Percentiles rank a stretch among this genome's conserved stretches.
phyloP scores from a whole-genome alignment of 345 rosid genomes.

The Populus euphratica region DNA sequence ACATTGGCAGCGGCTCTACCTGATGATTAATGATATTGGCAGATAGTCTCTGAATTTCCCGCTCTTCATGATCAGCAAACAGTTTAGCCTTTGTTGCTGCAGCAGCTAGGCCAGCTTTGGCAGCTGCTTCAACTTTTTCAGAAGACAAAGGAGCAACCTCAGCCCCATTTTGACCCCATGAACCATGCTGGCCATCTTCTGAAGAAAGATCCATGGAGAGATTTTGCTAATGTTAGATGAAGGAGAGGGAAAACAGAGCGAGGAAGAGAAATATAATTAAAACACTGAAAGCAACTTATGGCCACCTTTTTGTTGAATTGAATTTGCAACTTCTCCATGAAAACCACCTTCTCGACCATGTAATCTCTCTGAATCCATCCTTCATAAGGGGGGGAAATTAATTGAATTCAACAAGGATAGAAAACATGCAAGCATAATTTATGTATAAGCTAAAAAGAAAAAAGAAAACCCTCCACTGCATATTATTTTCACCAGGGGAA shows the following conservation, averaged over 20 bases:
- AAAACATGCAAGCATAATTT: not conserved
- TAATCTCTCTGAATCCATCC: constrained; percentile 53
- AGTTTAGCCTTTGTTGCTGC: constrained; percentile 94
- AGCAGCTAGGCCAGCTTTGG: constrained; percentile 85
- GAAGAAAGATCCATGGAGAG: constrained; percentile 20
- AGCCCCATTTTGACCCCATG: constrained; percentile 48
- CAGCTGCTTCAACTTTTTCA: constrained; percentile 73
- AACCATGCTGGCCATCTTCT: constrained; percentile 40
- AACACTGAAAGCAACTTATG: not conserved
- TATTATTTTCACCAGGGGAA: not conserved
- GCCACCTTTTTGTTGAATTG: constrained; percentile 49
- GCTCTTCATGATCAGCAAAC: constrained; percentile 98
- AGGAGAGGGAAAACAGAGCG: not conserved
- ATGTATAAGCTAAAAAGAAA: not conserved
- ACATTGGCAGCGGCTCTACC: constrained; percentile 33
- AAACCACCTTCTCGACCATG: constrained; percentile 47
- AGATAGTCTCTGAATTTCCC: constrained; percentile 94
- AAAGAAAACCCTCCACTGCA: not conserved
- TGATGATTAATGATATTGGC: constrained; percentile 94
- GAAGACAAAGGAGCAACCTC: constrained; percentile 48
- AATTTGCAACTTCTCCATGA: constrained; percentile 44
- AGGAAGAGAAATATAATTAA: not conserved
- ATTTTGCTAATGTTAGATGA: not conserved
- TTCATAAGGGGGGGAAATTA: constrained; percentile 24
- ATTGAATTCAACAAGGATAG: not conserved